Evolutionary conservation across 2,329 filamentous ascomycete species (phyloP), one percentile per base, ranked within the genome.

Genomic region (Teratosphaeria viscida): DNA sequence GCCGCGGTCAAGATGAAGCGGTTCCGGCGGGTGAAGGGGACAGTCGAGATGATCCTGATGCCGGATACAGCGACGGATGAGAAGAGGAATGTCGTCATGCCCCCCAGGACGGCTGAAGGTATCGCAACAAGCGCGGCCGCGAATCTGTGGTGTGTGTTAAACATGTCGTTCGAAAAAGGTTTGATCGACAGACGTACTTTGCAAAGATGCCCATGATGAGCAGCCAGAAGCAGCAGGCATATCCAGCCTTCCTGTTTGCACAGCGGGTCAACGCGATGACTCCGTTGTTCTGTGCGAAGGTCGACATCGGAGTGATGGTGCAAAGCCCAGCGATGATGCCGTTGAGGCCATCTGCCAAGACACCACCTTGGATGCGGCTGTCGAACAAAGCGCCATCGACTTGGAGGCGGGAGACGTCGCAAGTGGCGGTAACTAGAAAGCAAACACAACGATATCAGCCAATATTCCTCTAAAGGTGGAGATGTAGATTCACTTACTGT

Each of bases 281-380:
- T 39, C 89, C 89, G 71, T 92, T 92, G 76, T 92, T 92, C 72
- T 92, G 88, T 0, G 89, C 89, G 66, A 92, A 92, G 0, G 85
- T 87, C 7, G 84, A 86, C 83, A 92, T 89, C 34, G 89, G 88
- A 0, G 88, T 89, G 65, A 90, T 88, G 55, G 89, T 92, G 76
- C 85, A 88, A 35, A 94, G 81, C 0, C 85, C 87, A 16, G 88
- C 87, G 16, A 92, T 76, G 63, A 90, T 76, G 39, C 89, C 88
- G 67, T 89, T 90, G 56, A 91, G 66, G 0, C 89, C 89, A 66
- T 94, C 90, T 0, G 88, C 88, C 3, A 94, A 73, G 16, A 92
- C 82, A 37, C 89, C 89, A 12, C 89, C 89, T 72, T 92, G 88
- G 67, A 92, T 88, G 10, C 88, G 82, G 49, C 83, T 87, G 73